Base-by-base conservation (phyloP, 2,329 filamentous ascomycete species). In the Aureobasidium sp. region DNA sequence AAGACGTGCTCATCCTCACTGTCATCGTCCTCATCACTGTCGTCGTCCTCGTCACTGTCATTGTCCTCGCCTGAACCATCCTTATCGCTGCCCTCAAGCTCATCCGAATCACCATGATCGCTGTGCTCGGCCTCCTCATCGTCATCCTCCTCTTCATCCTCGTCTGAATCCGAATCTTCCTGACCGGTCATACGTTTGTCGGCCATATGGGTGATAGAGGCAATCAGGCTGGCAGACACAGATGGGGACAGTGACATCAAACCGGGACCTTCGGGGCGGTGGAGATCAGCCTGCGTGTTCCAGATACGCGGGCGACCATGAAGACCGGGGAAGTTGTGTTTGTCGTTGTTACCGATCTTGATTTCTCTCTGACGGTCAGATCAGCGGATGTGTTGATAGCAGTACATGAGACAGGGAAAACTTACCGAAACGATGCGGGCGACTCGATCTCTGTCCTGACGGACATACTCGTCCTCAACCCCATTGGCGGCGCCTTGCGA, bases 301-400 rank as follows among this genome's bases (percentile, higher is more conserved):
- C 49, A 41, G 49, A 53, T 39, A 53, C 49, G 49, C 31, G 14
- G 49, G 49, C 49, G 49, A 31, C 49, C 34, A 37, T 39, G n/a
- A 20, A 53, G 49, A 41, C 49, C 49, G 34, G 49, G 49, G 36
- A 53, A 53, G 49, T 53, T 53, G 34, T 53, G 49, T 53, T 15
- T 27, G 34, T 39, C 36, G 34, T 53, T 14, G 34, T 41, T 25
- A 20, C 4, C 41, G 36, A 53, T 41, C 49, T 53, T 41, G 49
- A 41, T 27, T 41, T 53, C 49, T 27, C 49, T 53, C 49, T 53
- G n/a, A 39, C 20, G 8, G 29, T 31, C 14, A 27, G 8, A n/a
- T 53, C 36, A 53, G 49, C 20, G 34, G n/a, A 53, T 11, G 22
- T 41, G 49, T 41, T 53, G 31, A 34, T 41, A 20, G 41, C 11